Evolutionary conservation across 768 basidiomycete genomes (phyloP), one percentile per base, ranked within the genome.

Genomic region (Trichaptum fuscoviolaceum): DNA sequence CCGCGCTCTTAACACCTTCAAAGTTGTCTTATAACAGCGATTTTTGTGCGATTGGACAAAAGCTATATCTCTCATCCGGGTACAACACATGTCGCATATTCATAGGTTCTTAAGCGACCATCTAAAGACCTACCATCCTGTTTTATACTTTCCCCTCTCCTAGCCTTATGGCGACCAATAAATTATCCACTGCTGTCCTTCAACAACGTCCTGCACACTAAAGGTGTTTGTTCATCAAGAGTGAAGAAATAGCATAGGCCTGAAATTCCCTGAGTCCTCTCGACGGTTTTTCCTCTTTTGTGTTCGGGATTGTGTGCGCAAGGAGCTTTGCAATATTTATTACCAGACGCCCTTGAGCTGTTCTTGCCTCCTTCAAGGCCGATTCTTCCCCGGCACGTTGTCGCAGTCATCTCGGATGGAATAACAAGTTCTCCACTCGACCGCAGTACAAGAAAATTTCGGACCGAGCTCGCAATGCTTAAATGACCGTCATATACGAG

Each of bases 1-100:
- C 65, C 80, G 85, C 64, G 84, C 80, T n/a, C 72, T 88, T 64
- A 81, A 81, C 68, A 83, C 84, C 59, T 83, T 88, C 71, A 83
- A 83, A 58, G 80, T 87, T 58, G 79, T 81, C 26, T 73, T 86
- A 63, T 87, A 75, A 76, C 65, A 35, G 69, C 42, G 15, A 52
- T 6, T 6, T 52, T 15, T 15, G 42, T 52, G 12, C 42, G 42
- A 5, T 15, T 20, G 42, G 42, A 52, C 12, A 2, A 3, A 30
- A 30, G 8, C 30, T 30, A 2, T 30, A 30, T 30, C 30, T 30
- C 8, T 30, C 30, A 30, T 30, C 8, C 30, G 30, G 30, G 30
- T 30, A 30, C 30, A 30, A 30, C 8, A 8, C 30, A 30, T 30
- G 30, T 30, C 30, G 30, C 30, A 30, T 30, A 30, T 30, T n/a